Evolutionary conservation across 306 rosid species (phyloP), one percentile per base, ranked within the genome.

Genomic region (Quercus bicolor): DNA sequence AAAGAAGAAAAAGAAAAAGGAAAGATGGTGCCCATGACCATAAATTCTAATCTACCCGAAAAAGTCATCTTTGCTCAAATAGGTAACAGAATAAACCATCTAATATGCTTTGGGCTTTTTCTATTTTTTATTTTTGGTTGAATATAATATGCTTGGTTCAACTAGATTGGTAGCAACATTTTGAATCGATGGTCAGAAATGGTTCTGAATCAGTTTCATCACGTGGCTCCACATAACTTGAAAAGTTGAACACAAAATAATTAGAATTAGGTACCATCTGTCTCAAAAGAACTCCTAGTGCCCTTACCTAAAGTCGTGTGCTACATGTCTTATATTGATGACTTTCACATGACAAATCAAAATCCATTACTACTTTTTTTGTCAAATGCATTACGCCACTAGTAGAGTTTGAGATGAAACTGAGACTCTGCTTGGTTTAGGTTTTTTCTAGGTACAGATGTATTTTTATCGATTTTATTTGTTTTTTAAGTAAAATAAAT

Each of bases 341-440:
- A 62, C 57, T 53, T 21, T 18, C 73, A 82, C 80, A 26, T 75
- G 81, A 51, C 77, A 62, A 53, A 68, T 45, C 62, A 62, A 55
- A 70, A 20, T 51, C 8, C 55, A 5, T 61, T 15, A 20, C 31
- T 40, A 6, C 5, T 52, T 60, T 18, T 56, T 56, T 51, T 33
- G 79, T 43, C 57, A 75, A 56, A 53, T 75, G 52, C 76, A 77
- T 55, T 66, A 53, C 70, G 65, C 73, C 75, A 8, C 54, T n/a
- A 73, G 23, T 16, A 68, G 19, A 78, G 66, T 29, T 81, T 66
- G 81, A 68, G 24, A 10, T 31, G 65, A 74, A 74, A 62, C 80
- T 77, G 68, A 56, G 45, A 11, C 45, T 48, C 53, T 48, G 5
- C 3, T 48, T 48, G 53, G 15, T 12, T 48, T 12, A 48, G 53